phyloP scores from a whole-genome alignment of 371 early-diverging fungal genomes.

The Mucor lusitanicus region DNA sequence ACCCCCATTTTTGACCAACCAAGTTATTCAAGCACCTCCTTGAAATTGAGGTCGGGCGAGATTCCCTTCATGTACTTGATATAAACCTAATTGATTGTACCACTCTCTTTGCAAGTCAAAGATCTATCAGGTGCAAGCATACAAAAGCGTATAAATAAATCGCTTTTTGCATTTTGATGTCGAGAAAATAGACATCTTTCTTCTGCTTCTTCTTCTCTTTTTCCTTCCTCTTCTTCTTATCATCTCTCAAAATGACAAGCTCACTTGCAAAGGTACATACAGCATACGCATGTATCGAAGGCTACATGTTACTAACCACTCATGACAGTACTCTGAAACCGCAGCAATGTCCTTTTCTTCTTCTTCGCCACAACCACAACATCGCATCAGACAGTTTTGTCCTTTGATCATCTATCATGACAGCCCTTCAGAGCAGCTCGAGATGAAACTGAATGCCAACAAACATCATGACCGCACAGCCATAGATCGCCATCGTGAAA shows the following conservation, averaged over 20 bases:
- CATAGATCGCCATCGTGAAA: slow-evolving; percentile 44
- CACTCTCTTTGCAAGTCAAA: background rate
- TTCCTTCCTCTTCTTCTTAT: background rate
- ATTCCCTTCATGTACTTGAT: slow-evolving; percentile 1
- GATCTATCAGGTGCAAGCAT: slow-evolving; percentile 6
- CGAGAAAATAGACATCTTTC: background rate
- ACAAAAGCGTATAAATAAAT: slow-evolving; percentile 3
- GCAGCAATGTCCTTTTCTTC: slow-evolving; percentile 1
- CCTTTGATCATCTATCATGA: slow-evolving; percentile 30
- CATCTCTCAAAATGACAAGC: slow-evolving; percentile 4
- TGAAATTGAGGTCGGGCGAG: background rate
- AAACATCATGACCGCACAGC: slow-evolving; percentile 21
- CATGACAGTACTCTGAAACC: background rate
- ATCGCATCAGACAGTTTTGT: slow-evolving; percentile 14
- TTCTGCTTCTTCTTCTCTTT: background rate
- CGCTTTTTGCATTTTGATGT: slow-evolving; percentile 1
- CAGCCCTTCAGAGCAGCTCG: slow-evolving; percentile 16
- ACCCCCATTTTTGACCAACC: background rate
- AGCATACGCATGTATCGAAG: background rate
- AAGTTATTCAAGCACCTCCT: slow-evolving; percentile 1
- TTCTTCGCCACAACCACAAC: background rate
- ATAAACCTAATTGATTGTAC: slow-evolving; percentile 2
- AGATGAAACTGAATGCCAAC: slow-evolving; percentile 12
- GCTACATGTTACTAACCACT: background rate
- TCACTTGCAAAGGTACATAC: slow-evolving; percentile 10